Conservation (phyloP, 306 rosid species). For the Sechiopsis laciniata region DNA sequence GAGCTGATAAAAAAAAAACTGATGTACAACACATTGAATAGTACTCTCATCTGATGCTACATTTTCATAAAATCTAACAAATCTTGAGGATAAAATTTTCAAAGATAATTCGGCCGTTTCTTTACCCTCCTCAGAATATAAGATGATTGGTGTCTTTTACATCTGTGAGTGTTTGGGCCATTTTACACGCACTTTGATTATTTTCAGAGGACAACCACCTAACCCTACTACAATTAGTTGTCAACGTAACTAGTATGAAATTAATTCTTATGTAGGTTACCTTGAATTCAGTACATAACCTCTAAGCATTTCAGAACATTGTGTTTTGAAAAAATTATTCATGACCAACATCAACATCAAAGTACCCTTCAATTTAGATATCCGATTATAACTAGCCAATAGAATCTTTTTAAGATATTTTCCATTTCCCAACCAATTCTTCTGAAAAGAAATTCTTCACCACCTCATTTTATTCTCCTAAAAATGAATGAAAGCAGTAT, state of each 20-base stretch:
- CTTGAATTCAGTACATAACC: too few relatives aligned
- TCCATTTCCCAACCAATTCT: not conserved
- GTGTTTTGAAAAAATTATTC: too few relatives aligned
- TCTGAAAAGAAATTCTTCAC: constrained; percentile 6
- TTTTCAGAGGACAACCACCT: too few relatives aligned
- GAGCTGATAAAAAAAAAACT: not conserved
- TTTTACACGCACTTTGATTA: too few relatives aligned
- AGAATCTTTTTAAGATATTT: not conserved
- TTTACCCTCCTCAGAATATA: not conserved
- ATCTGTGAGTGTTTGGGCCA: too few relatives aligned
- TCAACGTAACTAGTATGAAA: too few relatives aligned
- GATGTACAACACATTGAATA: not conserved
- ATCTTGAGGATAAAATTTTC: not conserved
- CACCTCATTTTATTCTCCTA: constrained; percentile 1
- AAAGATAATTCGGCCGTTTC: not conserved
- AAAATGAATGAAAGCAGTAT: not conserved
- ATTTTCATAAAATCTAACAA: not conserved
- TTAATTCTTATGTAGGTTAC: too few relatives aligned
- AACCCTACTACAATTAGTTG: too few relatives aligned
- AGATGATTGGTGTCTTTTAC: not conserved
- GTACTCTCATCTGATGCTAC: not conserved
- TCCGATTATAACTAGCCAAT: not conserved
- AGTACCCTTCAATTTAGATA: not conserved
- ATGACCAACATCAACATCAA: constrained; percentile 18
- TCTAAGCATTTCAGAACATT: too few relatives aligned